A percentile compares a stretch with the other conserved stretches of the same genome.
Conservation (phyloP, 345 rosid genomes). For the Litchi chinensis region DNA sequence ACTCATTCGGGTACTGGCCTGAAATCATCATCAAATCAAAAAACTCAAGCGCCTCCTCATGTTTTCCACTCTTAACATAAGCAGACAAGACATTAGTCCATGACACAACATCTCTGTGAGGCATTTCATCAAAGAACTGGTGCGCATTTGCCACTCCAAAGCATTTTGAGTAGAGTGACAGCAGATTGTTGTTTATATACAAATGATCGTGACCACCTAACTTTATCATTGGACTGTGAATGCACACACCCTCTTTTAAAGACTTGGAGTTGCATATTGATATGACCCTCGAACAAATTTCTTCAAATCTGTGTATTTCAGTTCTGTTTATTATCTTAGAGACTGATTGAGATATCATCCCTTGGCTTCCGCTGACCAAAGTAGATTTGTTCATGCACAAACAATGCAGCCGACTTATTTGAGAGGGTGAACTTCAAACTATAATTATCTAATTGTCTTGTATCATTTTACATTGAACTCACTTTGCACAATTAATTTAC, state of each 20-base stretch:
- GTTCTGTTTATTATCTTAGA: conserved; percentile 19
- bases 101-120: conserved; percentile 55
- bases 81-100: conserved; percentile 69
- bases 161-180: conserved; percentile 52
- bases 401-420: not conserved
- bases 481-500: no score
- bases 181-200: conserved; percentile 62
- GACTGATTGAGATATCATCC: conserved; percentile 39
- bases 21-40: conserved; percentile 48
- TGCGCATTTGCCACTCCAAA: conserved; percentile 40
- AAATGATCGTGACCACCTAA: conserved; percentile 43
- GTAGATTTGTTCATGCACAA: not conserved
- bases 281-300: conserved; percentile 44
- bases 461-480: no score
- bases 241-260: conserved; percentile 47
- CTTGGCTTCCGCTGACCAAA: not conserved
- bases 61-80: conserved; percentile 40
- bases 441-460: not conserved
- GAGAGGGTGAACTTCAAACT: not conserved
- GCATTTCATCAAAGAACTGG: conserved; percentile 77
- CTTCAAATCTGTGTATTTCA: conserved; percentile 39
- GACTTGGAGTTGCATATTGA: conserved; percentile 54
- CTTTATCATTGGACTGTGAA: conserved; percentile 61
- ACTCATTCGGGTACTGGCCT: conserved; percentile 52
- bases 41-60: conserved; percentile 41